Conservation (phyloP, 352 stramenopile genomes). For the Halophytophthora batemanensis region DNA sequence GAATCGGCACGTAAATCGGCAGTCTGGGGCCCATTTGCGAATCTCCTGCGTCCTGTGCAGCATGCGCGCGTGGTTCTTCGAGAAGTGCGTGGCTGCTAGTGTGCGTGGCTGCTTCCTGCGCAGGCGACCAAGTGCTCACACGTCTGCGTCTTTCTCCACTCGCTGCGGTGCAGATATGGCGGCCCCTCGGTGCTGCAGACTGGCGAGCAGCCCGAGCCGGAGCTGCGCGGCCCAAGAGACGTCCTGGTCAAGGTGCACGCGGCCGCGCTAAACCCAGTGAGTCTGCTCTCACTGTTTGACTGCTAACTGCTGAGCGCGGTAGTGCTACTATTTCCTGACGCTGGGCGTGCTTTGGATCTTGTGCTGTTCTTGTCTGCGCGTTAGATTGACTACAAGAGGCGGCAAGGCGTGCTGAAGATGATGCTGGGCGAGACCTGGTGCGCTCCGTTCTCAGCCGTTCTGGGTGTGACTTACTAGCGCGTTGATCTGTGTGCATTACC, state of each 20-base stretch:
- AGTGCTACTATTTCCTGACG: no score
- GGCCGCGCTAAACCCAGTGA: slow-evolving; percentile 57
- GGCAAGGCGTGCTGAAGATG: slow-evolving; percentile 67
- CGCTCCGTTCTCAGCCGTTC: no score
- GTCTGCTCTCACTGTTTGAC: neutral
- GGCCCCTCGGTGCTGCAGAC: slow-evolving; percentile 57
- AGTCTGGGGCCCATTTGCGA: no score
- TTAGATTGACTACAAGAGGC: slow-evolving; percentile 85
- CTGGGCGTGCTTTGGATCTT: no score
- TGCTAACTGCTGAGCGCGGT: slow-evolving; percentile 4
- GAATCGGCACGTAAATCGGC: no score
- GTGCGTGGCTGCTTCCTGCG: neutral
- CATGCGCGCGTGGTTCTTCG: no score
- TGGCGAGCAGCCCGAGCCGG: slow-evolving; percentile 44
- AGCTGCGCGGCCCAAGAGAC: slow-evolving; percentile 49
- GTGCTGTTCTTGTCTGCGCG: slow-evolving; percentile 1
- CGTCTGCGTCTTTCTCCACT: slow-evolving; percentile 1
- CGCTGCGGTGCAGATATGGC: slow-evolving; percentile 38
- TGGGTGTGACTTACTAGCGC: no score
- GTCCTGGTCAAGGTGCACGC: slow-evolving; percentile 67
- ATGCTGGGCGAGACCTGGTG: slow-evolving; percentile 43
- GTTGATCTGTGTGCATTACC: no score
- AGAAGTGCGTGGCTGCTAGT: no score
- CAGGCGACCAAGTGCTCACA: neutral
- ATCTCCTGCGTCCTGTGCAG: no score